Evolutionary conservation across 1,284 basidiomycete genomes (phyloP).

Genomic region (Rhodofomes roseus): DNA sequence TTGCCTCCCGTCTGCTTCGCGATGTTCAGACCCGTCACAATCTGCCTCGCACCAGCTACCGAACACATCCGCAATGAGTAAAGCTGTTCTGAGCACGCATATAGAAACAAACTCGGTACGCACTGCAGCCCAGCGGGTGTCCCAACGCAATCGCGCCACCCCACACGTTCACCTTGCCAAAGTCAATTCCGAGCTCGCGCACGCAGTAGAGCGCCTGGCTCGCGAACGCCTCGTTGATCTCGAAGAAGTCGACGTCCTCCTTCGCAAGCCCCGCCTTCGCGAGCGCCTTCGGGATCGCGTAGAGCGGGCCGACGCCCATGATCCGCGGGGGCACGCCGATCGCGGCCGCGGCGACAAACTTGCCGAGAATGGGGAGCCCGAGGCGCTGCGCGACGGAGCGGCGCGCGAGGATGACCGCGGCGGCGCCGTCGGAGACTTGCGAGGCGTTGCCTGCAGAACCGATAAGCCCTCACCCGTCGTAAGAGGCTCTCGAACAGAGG

Average conservation of each 20-base stretch:
- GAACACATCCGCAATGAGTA: slow-evolving; percentile 4
- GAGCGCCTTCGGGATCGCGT: slow-evolving; percentile 83
- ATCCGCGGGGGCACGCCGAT: slow-evolving; percentile 87
- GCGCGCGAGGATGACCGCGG: slow-evolving; percentile 87
- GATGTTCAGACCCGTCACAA: slow-evolving; percentile 82
- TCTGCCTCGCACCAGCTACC: slow-evolving; percentile 81
- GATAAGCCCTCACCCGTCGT: background rate
- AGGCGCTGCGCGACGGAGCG: slow-evolving; percentile 87
- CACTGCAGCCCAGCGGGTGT: slow-evolving; percentile 79
- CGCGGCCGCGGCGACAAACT: slow-evolving; percentile 77
- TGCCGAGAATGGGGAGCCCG: slow-evolving; percentile 89
- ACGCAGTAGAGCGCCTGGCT: slow-evolving; percentile 83
- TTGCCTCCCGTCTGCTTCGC: slow-evolving; percentile 75
- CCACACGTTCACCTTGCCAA: slow-evolving; percentile 81
- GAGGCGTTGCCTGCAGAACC: slow-evolving; percentile 75
- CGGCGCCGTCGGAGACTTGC: slow-evolving; percentile 97
- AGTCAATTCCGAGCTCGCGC: slow-evolving; percentile 72
- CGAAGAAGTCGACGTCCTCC: slow-evolving; percentile 88
- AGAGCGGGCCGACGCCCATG: slow-evolving; percentile 92
- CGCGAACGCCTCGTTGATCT: slow-evolving; percentile 95
- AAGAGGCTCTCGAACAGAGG: background rate
- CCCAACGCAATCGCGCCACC: slow-evolving; percentile 92
- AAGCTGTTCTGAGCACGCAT: too few relatives aligned
- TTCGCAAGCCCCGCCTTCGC: slow-evolving; percentile 68
- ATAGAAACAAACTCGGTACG: slow-evolving; percentile 28